These are phyloP conservation scores for Malassezia slooffiae DNA, from an alignment of 1,284 basidiomycete genomes.

Conservation along the genomic window DNA sequence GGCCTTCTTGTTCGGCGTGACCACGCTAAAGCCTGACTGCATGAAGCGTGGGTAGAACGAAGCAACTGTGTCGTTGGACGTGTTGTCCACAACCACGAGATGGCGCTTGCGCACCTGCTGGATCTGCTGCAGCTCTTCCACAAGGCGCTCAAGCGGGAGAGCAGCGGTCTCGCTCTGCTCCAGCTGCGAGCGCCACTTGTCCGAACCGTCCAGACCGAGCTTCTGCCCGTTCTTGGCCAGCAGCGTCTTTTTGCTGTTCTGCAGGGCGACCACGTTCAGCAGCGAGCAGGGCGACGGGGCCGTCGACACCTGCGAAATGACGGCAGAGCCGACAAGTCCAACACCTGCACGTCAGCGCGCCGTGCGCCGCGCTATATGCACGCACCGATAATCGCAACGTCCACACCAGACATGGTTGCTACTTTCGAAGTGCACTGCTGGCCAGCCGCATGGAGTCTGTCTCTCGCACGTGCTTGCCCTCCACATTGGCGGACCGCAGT, in stretches of 20 bases:
- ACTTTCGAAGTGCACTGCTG: too few relatives aligned
- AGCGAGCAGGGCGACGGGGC: conserved; percentile 21
- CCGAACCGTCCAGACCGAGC: conserved; percentile 15
- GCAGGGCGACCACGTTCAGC: conserved; percentile 35
- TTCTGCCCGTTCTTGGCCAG: conserved; percentile 21
- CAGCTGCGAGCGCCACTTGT: conserved; percentile 29
- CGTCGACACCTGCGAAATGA: conserved; percentile 37
- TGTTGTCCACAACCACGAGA: conserved; percentile 81
- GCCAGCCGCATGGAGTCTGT: too few relatives aligned
- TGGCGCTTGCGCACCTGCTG: conserved; percentile 27
- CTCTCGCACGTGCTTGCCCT: too few relatives aligned
- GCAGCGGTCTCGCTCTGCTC: conserved; percentile 20
- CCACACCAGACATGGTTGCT: conserved; percentile 8
- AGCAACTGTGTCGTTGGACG: conserved; percentile 74
- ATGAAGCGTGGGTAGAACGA: conserved; percentile 72
- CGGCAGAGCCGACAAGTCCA: conserved; percentile 41
- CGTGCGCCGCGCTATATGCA: not conserved
- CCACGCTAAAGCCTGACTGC: conserved; percentile 66
- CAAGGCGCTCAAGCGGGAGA: conserved; percentile 27
- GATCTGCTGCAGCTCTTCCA: conserved; percentile 26
- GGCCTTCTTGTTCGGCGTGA: conserved; percentile 97
- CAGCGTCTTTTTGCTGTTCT: conserved; percentile 44
- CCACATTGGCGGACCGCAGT: too few relatives aligned
- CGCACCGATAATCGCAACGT: conserved; percentile 15
- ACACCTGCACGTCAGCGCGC: conserved; percentile 18